Evolutionary conservation across 441 rosid species (phyloP).

Genomic region (Croton setiger): DNA sequence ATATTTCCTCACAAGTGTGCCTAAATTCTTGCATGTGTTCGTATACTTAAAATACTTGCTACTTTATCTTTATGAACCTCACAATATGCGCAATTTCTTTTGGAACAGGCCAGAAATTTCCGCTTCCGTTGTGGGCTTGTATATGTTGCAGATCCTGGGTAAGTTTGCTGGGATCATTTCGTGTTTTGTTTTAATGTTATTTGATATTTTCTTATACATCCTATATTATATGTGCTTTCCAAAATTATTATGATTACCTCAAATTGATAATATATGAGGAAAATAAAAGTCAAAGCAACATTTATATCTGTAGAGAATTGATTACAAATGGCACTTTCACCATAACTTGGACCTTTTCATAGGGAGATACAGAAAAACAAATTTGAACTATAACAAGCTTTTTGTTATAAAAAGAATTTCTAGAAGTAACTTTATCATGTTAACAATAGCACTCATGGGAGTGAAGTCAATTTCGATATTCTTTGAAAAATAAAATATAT

Average conservation of each 20-base stretch:
- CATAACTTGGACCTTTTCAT: not conserved
- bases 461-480: too few species aligned
- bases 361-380: not conserved
- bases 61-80: not conserved
- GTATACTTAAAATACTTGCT: not conserved
- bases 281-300: not conserved
- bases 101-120: conserved; percentile 90
- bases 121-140: conserved; percentile 85
- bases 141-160: conserved; percentile 96
- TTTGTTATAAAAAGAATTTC: not conserved
- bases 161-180: conserved; percentile 12
- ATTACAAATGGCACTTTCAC: not conserved
- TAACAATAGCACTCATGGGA: too few species aligned
- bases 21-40: not conserved
- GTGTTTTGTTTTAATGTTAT: not conserved
- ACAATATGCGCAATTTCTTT: conserved; percentile 12
- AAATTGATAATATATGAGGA: not conserved
- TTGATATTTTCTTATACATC: not conserved
- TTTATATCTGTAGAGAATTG: not conserved
- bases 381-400: not conserved
- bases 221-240: too few species aligned
- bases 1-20: not conserved
- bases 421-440: not conserved
- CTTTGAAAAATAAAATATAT: too few species aligned
- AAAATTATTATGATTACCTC: too few species aligned